Evolutionary conservation across 495 filamentous ascomycete species (phyloP).

Genomic region (Neurospora sp.): DNA sequence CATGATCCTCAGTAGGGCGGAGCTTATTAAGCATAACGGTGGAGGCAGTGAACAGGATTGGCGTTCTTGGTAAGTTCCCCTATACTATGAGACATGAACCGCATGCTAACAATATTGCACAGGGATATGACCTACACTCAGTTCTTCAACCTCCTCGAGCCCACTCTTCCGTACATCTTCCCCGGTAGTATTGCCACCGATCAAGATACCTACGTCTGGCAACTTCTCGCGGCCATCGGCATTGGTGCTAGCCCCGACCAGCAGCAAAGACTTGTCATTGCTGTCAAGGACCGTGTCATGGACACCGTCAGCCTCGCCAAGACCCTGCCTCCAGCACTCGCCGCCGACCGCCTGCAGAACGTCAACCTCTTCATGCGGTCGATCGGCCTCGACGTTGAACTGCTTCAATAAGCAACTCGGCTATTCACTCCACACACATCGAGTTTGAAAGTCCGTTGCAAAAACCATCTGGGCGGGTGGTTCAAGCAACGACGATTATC

Average conservation of each 20-base stretch:
- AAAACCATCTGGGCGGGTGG: background rate
- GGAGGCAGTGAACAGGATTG: conserved; percentile 60
- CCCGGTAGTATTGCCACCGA: conserved; percentile 69
- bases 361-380: conserved; percentile 98
- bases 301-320: conserved; percentile 83
- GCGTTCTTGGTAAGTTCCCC: conserved; percentile 60
- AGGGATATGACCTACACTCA: conserved; percentile 61
- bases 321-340: conserved; percentile 77
- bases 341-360: conserved; percentile 68
- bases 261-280: conserved; percentile 85
- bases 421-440: background rate
- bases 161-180: conserved; percentile 73
- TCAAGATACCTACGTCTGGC: conserved; percentile 94
- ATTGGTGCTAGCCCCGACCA: conserved; percentile 87
- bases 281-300: conserved; percentile 97
- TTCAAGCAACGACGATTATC: background rate
- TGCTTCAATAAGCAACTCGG: conserved; percentile 54
- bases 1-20: conserved; percentile 88
- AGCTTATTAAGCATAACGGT: conserved; percentile 76
- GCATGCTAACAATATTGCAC: conserved; percentile 7
- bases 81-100: background rate
- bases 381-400: conserved; percentile 92
- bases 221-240: conserved; percentile 89
- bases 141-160: conserved; percentile 81
- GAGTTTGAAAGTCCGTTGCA: background rate